Evolutionary conservation across 2,329 filamentous ascomycete genomes (phyloP), one percentile per base, ranked within the genome.

Genomic region (Colletotrichum brevisporum): DNA sequence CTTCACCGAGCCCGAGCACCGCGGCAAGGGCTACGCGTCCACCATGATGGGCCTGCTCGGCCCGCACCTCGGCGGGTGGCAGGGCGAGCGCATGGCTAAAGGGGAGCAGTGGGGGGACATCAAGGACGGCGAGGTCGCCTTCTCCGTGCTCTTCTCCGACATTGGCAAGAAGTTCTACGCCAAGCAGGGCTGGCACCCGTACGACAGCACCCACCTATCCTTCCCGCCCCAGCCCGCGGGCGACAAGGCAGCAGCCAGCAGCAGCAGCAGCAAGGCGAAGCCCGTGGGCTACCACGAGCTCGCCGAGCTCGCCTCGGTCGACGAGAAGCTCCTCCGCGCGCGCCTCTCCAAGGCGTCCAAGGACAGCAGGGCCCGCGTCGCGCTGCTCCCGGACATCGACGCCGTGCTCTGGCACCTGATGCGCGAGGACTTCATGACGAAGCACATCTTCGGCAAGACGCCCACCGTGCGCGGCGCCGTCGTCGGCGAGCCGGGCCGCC

Each of bases 91-190:
- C 55, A 63, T 71, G 58, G 72, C 72, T 15, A 61, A 61, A 1
- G 70, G 71, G 45, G 73, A 80, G 50, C 73, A 24, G 71, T 68
- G 66, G 61, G 55, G 55, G 10, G 56, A 60, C 26, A 61, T 69
- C 43, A 58, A 75, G 72, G 45, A 75, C 26, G 55, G 76, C 78
- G 73, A 78, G 76, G 76, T 85, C 78, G 71, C 79, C 15, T 96
- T 95, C 79, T 95, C 93, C 0, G 88, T 97, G 8, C 84, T 98
- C 9, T 97, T 91, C 80, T 97, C 94, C 9, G 94, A 97, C 75
- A 94, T 97, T 72, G 94, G 95, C 21, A 92, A 94, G 83, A 83
- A 83, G 47, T 98, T 94, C 80, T 98, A 98, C 81, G 88, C 91
- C 4, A 85, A 84, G 39, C 85, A 89, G 71, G 94, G 94, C 53